phyloP scores from a whole-genome alignment of 2,329 filamentous ascomycete genomes.

The Dothistroma septosporum region DNA sequence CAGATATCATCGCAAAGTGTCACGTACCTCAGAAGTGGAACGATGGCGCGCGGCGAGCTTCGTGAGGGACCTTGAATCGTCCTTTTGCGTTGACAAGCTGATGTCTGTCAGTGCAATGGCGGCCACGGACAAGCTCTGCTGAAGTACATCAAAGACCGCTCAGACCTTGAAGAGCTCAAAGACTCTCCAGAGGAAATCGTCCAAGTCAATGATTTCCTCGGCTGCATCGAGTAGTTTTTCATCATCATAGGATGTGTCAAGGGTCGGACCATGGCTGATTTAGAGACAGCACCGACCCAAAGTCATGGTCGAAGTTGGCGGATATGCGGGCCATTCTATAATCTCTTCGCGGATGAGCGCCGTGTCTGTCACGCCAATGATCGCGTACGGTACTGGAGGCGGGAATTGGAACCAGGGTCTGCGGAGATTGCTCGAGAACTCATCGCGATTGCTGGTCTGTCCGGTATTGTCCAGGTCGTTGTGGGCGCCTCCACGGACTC shows the following conservation, averaged over 20 bases:
- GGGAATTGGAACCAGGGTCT: constrained; percentile 35
- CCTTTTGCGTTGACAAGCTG: not conserved
- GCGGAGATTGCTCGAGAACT: constrained; percentile 34
- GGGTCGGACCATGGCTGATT: constrained; percentile 23
- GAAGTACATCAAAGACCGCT: constrained; percentile 1
- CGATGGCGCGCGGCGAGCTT: constrained; percentile 1
- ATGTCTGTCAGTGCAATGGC: constrained; percentile 8
- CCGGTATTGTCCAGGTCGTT: constrained; percentile 34
- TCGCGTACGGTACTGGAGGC: constrained; percentile 34
- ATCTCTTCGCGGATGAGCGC: constrained; percentile 29
- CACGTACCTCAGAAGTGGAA: constrained; percentile 4
- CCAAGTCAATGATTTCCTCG: constrained; percentile 33
- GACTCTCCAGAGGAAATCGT: constrained; percentile 31
- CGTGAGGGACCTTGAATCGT: not conserved
- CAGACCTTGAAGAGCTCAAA: constrained; percentile 1
- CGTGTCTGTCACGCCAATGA: constrained; percentile 1
- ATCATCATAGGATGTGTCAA: constrained; percentile 35
- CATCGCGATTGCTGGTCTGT: constrained; percentile 35
- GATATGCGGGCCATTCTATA: constrained; percentile 38
- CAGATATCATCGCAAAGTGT: constrained; percentile 2
- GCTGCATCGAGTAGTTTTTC: constrained; percentile 25
- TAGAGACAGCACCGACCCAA: constrained; percentile 27
- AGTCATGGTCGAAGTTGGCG: constrained; percentile 37
- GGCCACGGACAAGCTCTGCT: constrained; percentile 17
- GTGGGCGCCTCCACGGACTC: constrained; percentile 34